Evolutionary conservation across 345 rosid species (phyloP).

Genomic region (Xanthoceras sorbifolium): DNA sequence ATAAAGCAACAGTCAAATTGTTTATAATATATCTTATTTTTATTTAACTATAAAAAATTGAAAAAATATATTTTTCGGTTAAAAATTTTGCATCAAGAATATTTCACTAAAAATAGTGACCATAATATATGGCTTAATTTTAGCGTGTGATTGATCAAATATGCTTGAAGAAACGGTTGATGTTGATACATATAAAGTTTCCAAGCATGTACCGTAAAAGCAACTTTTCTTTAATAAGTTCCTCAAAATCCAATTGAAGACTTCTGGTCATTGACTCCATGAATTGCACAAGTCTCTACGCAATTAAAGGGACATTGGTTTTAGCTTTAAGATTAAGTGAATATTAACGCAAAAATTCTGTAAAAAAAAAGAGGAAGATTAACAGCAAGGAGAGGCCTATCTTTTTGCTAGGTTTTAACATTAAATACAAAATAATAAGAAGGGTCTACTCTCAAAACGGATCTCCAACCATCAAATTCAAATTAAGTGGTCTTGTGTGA

Average conservation of each 20-base stretch:
- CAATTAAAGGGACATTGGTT: background rate
- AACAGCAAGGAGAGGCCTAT: background rate
- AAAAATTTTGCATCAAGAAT: background rate
- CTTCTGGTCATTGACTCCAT: background rate
- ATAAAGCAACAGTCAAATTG: too few species aligned
- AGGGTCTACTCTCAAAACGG: too few species aligned
- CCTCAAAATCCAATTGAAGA: background rate
- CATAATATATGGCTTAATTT: background rate
- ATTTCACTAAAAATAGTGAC: background rate
- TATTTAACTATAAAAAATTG: too few species aligned
- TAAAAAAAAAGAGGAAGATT: background rate
- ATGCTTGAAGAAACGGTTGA: conserved; percentile 1
- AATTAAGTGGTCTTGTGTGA: too few species aligned
- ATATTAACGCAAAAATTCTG: background rate
- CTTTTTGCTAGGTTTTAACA: too few species aligned
- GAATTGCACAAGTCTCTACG: background rate
- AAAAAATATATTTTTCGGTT: too few species aligned
- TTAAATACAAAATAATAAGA: too few species aligned
- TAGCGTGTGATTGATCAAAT: background rate
- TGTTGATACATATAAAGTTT: background rate
- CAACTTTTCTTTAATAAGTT: background rate
- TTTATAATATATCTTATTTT: too few species aligned
- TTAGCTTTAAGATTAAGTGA: background rate
- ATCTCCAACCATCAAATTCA: too few species aligned
- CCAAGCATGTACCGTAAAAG: background rate